Base-by-base conservation (phyloP, 208 protist species). In the Vickermania spadyakhi region DNA sequence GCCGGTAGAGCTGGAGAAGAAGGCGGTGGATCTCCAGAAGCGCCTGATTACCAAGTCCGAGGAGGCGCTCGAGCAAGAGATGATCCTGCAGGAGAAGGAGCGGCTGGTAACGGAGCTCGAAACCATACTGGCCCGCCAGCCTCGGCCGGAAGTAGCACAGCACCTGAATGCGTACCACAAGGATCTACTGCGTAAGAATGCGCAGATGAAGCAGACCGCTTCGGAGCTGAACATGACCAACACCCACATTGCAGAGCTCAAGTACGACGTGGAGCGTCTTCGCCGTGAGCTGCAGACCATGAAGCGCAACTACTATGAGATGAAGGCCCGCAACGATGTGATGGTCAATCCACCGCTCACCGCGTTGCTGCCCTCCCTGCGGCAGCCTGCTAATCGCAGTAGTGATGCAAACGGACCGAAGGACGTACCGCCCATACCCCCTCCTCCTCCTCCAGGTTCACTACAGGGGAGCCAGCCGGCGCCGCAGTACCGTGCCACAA, bases 41-140 rank as follows among this genome's bases (percentile, higher is more conserved):
- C 79, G 94, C 21, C 86, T 99, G 30, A 98, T 99, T 51, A 71
- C 68, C 25, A 98, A 94, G 85, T 99, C 98, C 36, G 97, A 98
- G 54, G 93, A 99, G 70, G 89, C 98, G 72, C 91, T 98, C 27
- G 90, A 96, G 30, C 84, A 97, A 60, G 97, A 98, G 58, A 87
- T 98, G 64, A 58, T 85, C 18, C 86, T 99, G 23, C 77, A 97
- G 62, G 96, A 98, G 64, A 97, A 97, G 80, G 90, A 98, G 68
- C 96, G 97, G 31, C 75, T 98, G 7, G 94, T 98, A 49, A 69
- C 83, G 25, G 95, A 98, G 76, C 77, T 98, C 49, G 95, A 97
- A 71, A 84, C 86, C 27, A 91, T 98, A 50, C 67, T 98, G 13
- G 75, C 91, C n/a, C 76, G 96, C 28, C 94, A 98, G 70, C 96